Evolutionary conservation across 2,329 filamentous ascomycete species (phyloP), one percentile per base, ranked within the genome.

Genomic region (Sarocladium kiliense): DNA sequence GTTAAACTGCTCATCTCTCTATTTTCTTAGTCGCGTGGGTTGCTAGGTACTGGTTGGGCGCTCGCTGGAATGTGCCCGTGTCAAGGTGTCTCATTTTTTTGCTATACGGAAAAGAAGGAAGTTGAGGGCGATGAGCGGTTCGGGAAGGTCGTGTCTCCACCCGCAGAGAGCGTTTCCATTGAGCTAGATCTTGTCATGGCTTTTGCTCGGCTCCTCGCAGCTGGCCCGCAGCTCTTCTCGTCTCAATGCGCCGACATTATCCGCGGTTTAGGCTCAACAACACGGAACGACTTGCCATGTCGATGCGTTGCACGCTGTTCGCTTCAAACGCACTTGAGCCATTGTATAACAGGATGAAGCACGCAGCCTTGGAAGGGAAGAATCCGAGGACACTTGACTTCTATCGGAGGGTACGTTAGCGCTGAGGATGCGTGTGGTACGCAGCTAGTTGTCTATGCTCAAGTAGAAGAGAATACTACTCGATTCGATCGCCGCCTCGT

Each of bases 51-150:
- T 37, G 32, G 32, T 25, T 34, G 32, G 34, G 50, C 47, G 36
- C 27, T 51, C 3, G 27, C 30, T 51, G 47, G 47, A 51, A 51
- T 51, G 47, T 51, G 47, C 47, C 30, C 30, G 47, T 51, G 30
- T 36, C 25, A 36, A 19, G 47, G 18, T 51, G 47, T 51, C 47
- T 51, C 47, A 51, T 3, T 27, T 11, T 51, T 51, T 51, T 34
- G 27, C n/a, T 36, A 51, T 51, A 34, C 30, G 30, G 47, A 34
- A 51, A 4, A 36, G 18, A 23, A 21, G n/a, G 30, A 32, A 36
- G 47, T 32, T 16, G 18, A 49, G n/a, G n/a, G 47, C 18, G 14
- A 51, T 18, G 4, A n/a, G 18, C 6, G 25, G n/a, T 4, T 36
- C 30, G 19, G 27, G 14, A 47, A 47, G 44, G 25, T 16, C 10